These are phyloP conservation scores for Grigorovia yakushimaensis DNA, from an alignment of 805 yeast species.

Conservation along the genomic window DNA sequence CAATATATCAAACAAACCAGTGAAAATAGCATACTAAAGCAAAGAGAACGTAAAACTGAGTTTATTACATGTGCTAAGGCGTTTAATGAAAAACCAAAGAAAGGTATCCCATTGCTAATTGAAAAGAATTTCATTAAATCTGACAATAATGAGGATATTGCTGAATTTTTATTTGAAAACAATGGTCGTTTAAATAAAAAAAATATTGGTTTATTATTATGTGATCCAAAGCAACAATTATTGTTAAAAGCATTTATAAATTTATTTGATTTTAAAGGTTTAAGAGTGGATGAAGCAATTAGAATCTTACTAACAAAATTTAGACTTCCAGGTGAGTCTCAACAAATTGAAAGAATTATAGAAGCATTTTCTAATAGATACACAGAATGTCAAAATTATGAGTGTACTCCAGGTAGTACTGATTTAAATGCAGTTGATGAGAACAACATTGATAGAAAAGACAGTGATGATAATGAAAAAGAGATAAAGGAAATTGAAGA, in stretches of 20 bases:
- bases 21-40: conserved; percentile 17
- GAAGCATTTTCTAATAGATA: conserved; percentile 80
- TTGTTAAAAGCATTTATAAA: conserved; percentile 56
- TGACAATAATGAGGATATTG: conserved; percentile 51
- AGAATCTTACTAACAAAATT: conserved; percentile 73
- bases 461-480: conserved; percentile 10
- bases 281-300: conserved; percentile 89
- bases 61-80: conserved; percentile 65
- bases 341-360: conserved; percentile 86
- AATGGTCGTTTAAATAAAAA: conserved; percentile 82
- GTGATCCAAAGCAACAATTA: conserved; percentile 58
- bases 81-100: conserved; percentile 71
- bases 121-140: conserved; percentile 54
- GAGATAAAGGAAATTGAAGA: conserved; percentile 14
- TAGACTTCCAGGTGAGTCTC: conserved; percentile 95
- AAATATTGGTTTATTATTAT: conserved; percentile 74
- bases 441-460: conserved; percentile 7
- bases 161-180: conserved; percentile 64
- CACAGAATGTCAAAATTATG: conserved; percentile 48
- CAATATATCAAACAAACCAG: conserved; percentile 17
- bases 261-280: conserved; percentile 61
- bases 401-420: too few species aligned
- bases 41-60: conserved; percentile 49
- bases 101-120: conserved; percentile 59
- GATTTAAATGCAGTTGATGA: background rate